Base-by-base conservation (phyloP, 2,329 filamentous ascomycete genomes). In the Colletotrichum incanum region DNA sequence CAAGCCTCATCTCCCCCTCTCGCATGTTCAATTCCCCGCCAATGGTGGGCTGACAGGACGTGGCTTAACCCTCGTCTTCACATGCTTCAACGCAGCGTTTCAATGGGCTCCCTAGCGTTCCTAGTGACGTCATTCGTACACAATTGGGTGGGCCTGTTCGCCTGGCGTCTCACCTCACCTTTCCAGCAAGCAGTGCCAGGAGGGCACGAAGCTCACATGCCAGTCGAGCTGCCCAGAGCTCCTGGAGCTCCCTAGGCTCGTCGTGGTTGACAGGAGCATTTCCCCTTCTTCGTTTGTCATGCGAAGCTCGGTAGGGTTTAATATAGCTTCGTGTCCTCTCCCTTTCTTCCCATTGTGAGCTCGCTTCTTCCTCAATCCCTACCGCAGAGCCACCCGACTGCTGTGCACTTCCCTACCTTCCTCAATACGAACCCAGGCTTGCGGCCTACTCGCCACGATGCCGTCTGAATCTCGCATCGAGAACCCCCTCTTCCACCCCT, bases 401-500 rank as follows among this genome's bases (percentile, higher is more conserved):
- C 64, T 52, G 31, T 52, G 26, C 45, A 34, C 20, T n/a, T 1
- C 23, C 28, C 18, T 8, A 16, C 18, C 18, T 43, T 18, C 34
- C 50, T 20, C 34, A 2, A 39, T 23, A 12, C 28, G 6, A n/a
- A 20, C 23, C 16, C 18, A 43, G 65, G 65, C 65, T 59, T 43
- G 59, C 8, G 69, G 69, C 59, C 31, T 14, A 34, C n/a, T 39
- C 39, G 71, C 43, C 52, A 72, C 50, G 54, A 85, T 85, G 84
- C 55, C 76, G 31, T 80, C 80, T 9, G 67, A 76, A 34, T 77
- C 79, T 14, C 65, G 76, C 8, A 60, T 84, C 1, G 76, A 82
- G 72, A 85, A 85, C 75, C 82, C 83, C 26, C 61, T 87, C 39
- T 75, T 87, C n/a, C 84, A 89, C 58, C 88, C 88, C 2, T 81